Evolutionary conservation across 345 rosid species (phyloP).

Genomic region (Cardamine occulta): DNA sequence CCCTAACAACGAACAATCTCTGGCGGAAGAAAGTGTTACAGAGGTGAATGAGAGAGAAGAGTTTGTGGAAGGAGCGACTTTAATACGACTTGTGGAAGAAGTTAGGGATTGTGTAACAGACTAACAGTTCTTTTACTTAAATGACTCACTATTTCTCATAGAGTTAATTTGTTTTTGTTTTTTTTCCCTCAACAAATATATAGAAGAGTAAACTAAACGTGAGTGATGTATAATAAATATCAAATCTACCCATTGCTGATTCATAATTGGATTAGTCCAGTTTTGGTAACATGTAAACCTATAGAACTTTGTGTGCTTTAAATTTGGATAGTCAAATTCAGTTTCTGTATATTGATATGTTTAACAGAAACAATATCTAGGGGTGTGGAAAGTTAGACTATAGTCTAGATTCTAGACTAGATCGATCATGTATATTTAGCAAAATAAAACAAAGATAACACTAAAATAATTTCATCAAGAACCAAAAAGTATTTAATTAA

Average conservation of each 20-base stretch:
- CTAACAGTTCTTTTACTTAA: not conserved
- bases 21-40: conserved; percentile 17
- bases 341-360: too few species aligned
- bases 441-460: not conserved
- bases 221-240: not conserved
- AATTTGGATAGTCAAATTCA: not conserved
- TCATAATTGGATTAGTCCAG: not conserved
- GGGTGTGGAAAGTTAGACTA: conserved; percentile 18
- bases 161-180: not conserved
- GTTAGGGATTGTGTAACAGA: conserved; percentile 12
- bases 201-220: not conserved
- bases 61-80: conserved; percentile 1
- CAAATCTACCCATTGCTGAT: not conserved
- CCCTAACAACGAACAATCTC: not conserved
- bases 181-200: not conserved
- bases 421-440: conserved; percentile 13
- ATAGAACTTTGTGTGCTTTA: too few species aligned
- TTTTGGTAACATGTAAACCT: not conserved
- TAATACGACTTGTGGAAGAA: conserved; percentile 27
- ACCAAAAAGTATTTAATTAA: not conserved
- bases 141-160: not conserved
- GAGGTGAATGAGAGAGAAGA: conserved; percentile 9
- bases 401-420: not conserved
- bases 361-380: conserved; percentile 2
- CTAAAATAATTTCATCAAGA: not conserved